Evolutionary conservation across 768 basidiomycete genomes (phyloP), one percentile per base, ranked within the genome.

Genomic region (Tylopilus rubrobrunneus): DNA sequence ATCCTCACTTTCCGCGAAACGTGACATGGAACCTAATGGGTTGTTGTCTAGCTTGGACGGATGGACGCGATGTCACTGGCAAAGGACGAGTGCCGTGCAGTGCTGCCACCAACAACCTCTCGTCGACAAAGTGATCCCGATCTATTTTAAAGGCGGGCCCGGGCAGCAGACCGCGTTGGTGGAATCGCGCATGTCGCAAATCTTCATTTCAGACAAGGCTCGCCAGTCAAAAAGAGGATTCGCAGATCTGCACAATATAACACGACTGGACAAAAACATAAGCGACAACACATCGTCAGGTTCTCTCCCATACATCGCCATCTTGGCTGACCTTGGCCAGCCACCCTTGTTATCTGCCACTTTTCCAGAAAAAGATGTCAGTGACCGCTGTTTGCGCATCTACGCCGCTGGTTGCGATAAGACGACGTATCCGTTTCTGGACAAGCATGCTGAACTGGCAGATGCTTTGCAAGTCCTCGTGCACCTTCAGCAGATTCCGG

Each of bases 191-290:
- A 52, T 47, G 37, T 63, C 58, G 2, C 60, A 60, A 5, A 56
- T 57, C 1, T 58, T 68, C 37, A 53, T 68, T 36, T 63, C 64
- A 7, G 61, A 56, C 51, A 54, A 58, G 36, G 52, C 47, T 12
- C 49, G 41, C 0, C 15, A 14, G 11, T 52, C 48, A 5, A 39
- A 8, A 29, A 29, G 8, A 3, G 19, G 2, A 7, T 11, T 53
- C 40, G 29, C 5, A 29, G 29, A 29, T 29, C 29, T 29, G 4
- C 8, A 29, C 29, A 29, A 29, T 8, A 29, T 29, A 29, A 29
- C 5, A 8, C 29, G 29, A 29, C 5, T 5, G 29, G 29, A 29
- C 29, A 29, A 29, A 29, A 29, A 29, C 29, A 29, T 29, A 29
- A 8, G 29, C 8, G 29, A 8, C 29, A 29, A 4, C 51, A 25